These are phyloP conservation scores for Colletotrichum truncatum DNA, from an alignment of 2,329 filamentous ascomycete genomes.

Conservation along the genomic window DNA sequence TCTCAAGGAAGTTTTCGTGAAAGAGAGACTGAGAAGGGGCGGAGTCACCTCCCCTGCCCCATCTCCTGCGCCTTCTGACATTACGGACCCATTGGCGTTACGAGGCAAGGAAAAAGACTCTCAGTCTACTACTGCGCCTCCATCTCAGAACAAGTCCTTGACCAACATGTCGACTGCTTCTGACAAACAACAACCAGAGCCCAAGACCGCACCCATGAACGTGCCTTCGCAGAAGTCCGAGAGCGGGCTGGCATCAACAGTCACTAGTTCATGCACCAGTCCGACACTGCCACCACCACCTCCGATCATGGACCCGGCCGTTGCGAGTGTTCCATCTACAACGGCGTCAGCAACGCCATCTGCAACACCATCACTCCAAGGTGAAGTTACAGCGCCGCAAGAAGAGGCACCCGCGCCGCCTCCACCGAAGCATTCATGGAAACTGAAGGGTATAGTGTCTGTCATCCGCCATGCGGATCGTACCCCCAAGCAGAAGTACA, in stretches of 20 bases:
- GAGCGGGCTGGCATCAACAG: constrained; percentile 40
- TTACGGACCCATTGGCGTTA: constrained; percentile 42
- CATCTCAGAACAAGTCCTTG: constrained; percentile 23
- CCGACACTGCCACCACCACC: constrained; percentile 45
- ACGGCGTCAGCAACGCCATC: constrained; percentile 49
- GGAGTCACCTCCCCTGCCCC: constrained; percentile 66
- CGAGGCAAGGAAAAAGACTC: constrained; percentile 51
- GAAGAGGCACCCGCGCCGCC: constrained; percentile 67
- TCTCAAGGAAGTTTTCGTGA: constrained; percentile 86
- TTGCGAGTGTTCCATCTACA: constrained; percentile 43
- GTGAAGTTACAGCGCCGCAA: constrained; percentile 38
- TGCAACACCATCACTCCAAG: constrained; percentile 47
- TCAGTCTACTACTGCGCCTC: constrained; percentile 27
- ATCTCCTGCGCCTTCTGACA: constrained; percentile 56
- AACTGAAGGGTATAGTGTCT: constrained; percentile 95
- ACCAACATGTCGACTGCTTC: constrained; percentile 18
- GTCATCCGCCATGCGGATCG: constrained; percentile 97
- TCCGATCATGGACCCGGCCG: constrained; percentile 25
- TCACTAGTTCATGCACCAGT: constrained; percentile 46
- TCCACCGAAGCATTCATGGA: constrained; percentile 92
- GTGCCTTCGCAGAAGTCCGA: constrained; percentile 45
- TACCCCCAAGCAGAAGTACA: constrained; percentile 99
- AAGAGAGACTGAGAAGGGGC: constrained; percentile 74
- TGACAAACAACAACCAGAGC: constrained; percentile 24
- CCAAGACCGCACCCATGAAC: constrained; percentile 16